Base-by-base conservation (phyloP, 768 basidiomycete species). In the Tulasnella sp. region DNA sequence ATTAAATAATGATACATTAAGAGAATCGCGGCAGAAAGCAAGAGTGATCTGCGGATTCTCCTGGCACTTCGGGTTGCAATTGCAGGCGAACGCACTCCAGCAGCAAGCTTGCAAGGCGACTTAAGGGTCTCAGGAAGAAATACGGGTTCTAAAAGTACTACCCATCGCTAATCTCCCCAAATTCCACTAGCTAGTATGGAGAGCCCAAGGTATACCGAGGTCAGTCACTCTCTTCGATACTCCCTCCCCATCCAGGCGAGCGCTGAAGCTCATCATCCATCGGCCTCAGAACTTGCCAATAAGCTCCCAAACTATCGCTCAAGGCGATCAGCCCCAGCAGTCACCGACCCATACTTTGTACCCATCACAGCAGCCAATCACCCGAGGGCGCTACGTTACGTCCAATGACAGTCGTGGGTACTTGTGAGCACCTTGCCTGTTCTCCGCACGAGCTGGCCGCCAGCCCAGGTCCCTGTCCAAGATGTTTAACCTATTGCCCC, bases 321-420 rank as follows among this genome's bases (percentile, higher is more conserved):
- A 38, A 15, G 15, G 34, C 34, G 34, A 38, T 38, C 34, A 38
- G 34, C 34, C 34, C 34, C 34, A 38, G 34, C 34, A 38, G 34
- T 7, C 34, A 15, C 34, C 34, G 34, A 38, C 34, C 7, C 50
- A 30, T 27, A 30, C 49, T 30, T 10, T 38, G 19, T 59, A 59
- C 30, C 9, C 3, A 1, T 49, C 48, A 15, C 47, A 49, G 3
- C 45, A 23, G 48, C 63, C 21, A 17, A 51, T 63, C 55, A 32
- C 15, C 24, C 54, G 41, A 55, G 64, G 59, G 23, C 59, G 89
- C 27, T 91, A 91, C 71, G 91, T 91, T 68, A 91, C 88, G 23
- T 86, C 84, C 72, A 91, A 90, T 67, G 88, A 91, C 74, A 83
- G 86, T 23, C 75, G 88, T 67, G 88, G 88, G 17, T 91, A 90